phyloP scores from a whole-genome alignment of 2,329 filamentous ascomycete genomes.

The Diplodia sapinea region DNA sequence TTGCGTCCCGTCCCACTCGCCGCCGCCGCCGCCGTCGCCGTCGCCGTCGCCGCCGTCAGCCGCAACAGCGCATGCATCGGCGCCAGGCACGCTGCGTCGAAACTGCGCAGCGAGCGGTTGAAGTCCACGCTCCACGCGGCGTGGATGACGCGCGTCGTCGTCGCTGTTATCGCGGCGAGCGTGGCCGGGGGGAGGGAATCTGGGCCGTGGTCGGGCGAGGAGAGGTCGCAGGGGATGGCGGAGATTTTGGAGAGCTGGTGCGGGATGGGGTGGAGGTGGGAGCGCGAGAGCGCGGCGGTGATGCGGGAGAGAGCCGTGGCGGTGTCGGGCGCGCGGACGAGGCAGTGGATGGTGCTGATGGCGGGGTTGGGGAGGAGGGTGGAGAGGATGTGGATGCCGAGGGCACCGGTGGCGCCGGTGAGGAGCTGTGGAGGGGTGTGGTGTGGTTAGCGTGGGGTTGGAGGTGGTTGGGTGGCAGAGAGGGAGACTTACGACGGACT shows the following conservation, averaged over 20 bases:
- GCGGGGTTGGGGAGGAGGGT: constrained; percentile 36
- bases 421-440: constrained; percentile 54
- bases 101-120: constrained; percentile 56
- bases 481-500: constrained; percentile 29
- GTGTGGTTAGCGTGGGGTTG: not conserved
- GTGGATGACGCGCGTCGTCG: constrained; percentile 55
- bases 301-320: constrained; percentile 39
- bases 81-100: constrained; percentile 49
- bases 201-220: not conserved
- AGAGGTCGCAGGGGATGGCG: constrained; percentile 43
- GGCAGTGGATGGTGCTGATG: constrained; percentile 55
- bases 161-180: constrained; percentile 33
- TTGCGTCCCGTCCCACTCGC: not conserved
- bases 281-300: constrained; percentile 40
- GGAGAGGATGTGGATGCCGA: constrained; percentile 62
- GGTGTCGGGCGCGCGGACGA: constrained; percentile 50
- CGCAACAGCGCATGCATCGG: constrained; percentile 50
- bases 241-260: constrained; percentile 39
- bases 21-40: not conserved
- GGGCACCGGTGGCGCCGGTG: constrained; percentile 68
- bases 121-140: constrained; percentile 64
- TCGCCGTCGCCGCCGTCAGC: constrained; percentile 36
- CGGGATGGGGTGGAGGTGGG: constrained; percentile 41
- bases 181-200: constrained; percentile 47
- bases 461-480: not conserved